Evolutionary conservation across 148 eudicot genomes (phyloP).

Genomic region (Chenopodium berlandieri): DNA sequence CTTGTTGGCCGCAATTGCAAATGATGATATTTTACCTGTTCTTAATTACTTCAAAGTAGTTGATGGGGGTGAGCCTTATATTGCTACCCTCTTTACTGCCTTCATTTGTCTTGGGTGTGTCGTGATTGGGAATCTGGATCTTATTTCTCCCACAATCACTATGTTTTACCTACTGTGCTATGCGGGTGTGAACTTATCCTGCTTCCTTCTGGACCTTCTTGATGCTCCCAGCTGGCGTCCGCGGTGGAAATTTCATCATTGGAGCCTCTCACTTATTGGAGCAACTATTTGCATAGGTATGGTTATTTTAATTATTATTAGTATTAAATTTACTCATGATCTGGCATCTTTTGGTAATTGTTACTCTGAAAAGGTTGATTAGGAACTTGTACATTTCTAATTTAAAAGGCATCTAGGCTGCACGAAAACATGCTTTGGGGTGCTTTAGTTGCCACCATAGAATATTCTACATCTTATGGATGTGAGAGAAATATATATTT

Average conservation of each 20-base stretch:
- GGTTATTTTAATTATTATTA: conserved; percentile 10
- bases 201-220: conserved; percentile 94
- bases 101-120: conserved; percentile 93
- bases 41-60: conserved; percentile 94
- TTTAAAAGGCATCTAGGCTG: neutral
- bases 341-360: neutral
- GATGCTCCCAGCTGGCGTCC: conserved; percentile 99
- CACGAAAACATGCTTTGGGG: neutral
- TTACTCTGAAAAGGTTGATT: neutral
- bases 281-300: conserved; percentile 89
- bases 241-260: conserved; percentile 98
- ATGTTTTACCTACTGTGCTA: conserved; percentile 97
- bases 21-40: conserved; percentile 94
- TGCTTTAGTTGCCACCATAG: neutral
- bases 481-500: neutral
- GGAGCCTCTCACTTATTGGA: conserved; percentile 99
- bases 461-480: neutral
- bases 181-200: conserved; percentile 95
- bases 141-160: conserved; percentile 88
- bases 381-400: neutral
- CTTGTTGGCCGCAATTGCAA: conserved; percentile 94
- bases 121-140: conserved; percentile 94
- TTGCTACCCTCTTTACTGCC: conserved; percentile 94
- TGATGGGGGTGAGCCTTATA: conserved; percentile 84
- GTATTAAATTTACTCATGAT: neutral